phyloP scores from a whole-genome alignment of 2,329 filamentous ascomycete genomes.

The Sclerotinia glacialis region DNA sequence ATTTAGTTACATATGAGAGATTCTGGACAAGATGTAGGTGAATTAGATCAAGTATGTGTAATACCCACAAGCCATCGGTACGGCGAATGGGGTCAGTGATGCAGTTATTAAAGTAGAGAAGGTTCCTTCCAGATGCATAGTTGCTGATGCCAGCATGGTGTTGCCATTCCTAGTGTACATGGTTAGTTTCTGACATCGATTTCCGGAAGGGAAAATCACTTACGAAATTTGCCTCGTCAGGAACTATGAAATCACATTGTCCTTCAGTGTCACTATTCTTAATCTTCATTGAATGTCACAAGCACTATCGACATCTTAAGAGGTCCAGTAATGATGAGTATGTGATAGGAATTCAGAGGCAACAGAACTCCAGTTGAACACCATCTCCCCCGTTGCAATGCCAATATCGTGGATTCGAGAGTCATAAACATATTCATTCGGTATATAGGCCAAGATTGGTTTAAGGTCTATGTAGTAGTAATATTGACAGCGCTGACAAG shows the following conservation, averaged over 20 bases:
- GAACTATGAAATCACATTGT: conserved; percentile 2
- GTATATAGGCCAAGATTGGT: conserved; percentile 38
- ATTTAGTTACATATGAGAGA: no score
- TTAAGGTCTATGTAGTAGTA: conserved; percentile 36
- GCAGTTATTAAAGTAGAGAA: conserved; percentile 13
- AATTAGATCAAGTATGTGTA: no score
- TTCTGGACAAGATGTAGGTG: no score
- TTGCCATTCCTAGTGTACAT: conserved; percentile 10
- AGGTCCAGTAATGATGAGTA: conserved; percentile 28
- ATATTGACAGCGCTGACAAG: conserved; percentile 4
- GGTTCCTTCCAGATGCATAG: background rate
- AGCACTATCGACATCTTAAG: conserved; percentile 31
- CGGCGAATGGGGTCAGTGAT: background rate
- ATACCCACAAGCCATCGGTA: no score
- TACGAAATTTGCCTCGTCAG: background rate
- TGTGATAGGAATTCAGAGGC: conserved; percentile 30
- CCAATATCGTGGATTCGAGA: conserved; percentile 46
- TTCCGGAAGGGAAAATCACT: background rate
- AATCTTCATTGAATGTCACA: conserved; percentile 22
- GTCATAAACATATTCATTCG: conserved; percentile 42
- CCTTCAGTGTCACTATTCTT: background rate
- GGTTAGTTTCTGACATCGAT: background rate
- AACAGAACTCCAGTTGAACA: conserved; percentile 45
- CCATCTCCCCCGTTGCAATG: conserved; percentile 41
- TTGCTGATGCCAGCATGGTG: conserved; percentile 1